Evolutionary conservation across 352 stramenopile species (phyloP).

Genomic region (Phytopythium vexans): DNA sequence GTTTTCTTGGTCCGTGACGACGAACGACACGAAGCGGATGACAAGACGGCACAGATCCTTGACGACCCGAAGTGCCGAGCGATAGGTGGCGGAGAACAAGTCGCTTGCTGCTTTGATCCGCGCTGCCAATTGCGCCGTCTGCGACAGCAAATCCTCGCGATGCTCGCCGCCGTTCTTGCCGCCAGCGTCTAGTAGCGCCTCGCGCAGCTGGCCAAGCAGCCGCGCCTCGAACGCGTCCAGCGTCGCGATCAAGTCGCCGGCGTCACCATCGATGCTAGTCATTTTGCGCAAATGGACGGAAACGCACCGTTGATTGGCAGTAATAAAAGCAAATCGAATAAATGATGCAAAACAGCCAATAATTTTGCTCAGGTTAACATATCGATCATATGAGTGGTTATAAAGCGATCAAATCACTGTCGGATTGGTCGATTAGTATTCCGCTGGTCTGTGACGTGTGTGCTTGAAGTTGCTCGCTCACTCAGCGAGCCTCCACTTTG

Average conservation of each 20-base stretch:
- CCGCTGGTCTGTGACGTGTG: background rate
- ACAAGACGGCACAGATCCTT: constrained; percentile 29
- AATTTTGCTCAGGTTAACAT: too few relatives aligned
- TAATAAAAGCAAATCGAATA: too few relatives aligned
- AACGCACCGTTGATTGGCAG: too few relatives aligned
- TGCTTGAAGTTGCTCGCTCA: constrained; percentile 9
- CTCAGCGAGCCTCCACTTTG: constrained; percentile 27
- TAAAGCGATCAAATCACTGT: too few relatives aligned
- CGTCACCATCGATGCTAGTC: background rate
- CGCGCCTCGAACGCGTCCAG: constrained; percentile 11
- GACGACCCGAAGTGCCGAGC: constrained; percentile 9
- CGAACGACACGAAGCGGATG: constrained; percentile 15
- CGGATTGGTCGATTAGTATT: too few relatives aligned
- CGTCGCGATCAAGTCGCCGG: background rate
- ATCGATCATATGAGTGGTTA: too few relatives aligned
- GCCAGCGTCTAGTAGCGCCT: background rate
- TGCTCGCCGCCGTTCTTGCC: background rate
- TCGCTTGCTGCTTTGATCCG: constrained; percentile 3
- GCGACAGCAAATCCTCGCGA: background rate
- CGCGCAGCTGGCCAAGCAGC: constrained; percentile 10
- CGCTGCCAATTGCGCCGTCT: constrained; percentile 11
- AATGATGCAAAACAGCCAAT: too few relatives aligned
- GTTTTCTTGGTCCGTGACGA: constrained; percentile 7
- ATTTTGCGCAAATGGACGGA: background rate
- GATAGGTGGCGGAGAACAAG: constrained; percentile 9